Conservation (phyloP, 768 basidiomycete species). For the Coprinellus micaceus region DNA sequence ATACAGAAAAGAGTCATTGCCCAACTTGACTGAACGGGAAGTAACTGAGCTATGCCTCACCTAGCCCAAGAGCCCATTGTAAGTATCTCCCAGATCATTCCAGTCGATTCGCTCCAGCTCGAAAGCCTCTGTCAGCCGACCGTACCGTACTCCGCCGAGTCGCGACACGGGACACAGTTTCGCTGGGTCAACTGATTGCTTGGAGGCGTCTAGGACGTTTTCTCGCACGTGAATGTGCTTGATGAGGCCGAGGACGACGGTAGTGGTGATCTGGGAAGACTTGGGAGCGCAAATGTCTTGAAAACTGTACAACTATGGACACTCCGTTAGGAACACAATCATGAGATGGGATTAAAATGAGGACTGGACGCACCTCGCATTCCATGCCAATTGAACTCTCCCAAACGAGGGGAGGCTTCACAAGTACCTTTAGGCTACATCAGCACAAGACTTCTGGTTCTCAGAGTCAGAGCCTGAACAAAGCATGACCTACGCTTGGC, state of each 20-base stretch:
- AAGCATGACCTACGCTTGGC: constrained; percentile 41
- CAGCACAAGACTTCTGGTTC: constrained; percentile 1
- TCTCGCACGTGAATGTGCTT: constrained; percentile 51
- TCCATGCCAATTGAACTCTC: constrained; percentile 61
- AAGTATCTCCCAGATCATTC: constrained; percentile 27
- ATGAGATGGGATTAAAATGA: neutral
- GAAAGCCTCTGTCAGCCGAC: constrained; percentile 43
- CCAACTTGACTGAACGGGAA: neutral
- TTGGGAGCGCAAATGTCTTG: constrained; percentile 44
- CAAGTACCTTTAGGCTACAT: constrained; percentile 34
- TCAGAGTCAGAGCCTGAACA: neutral
- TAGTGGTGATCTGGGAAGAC: constrained; percentile 35
- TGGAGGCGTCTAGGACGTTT: constrained; percentile 41
- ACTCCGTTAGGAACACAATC: constrained; percentile 6
- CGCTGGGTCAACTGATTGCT: constrained; percentile 39
- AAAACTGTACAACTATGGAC: constrained; percentile 43
- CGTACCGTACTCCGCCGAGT: constrained; percentile 54
- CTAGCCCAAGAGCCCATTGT: constrained; percentile 18
- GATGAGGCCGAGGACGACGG: constrained; percentile 51
- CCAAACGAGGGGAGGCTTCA: constrained; percentile 50
- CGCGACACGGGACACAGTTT: constrained; percentile 50
- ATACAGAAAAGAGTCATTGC: too few relatives aligned
- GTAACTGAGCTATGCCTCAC: neutral
- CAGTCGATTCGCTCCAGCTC: constrained; percentile 40
- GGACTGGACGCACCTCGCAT: constrained; percentile 46